Conservation (phyloP, 1,139 yeast species). For the Pichia sorboxylosa region DNA sequence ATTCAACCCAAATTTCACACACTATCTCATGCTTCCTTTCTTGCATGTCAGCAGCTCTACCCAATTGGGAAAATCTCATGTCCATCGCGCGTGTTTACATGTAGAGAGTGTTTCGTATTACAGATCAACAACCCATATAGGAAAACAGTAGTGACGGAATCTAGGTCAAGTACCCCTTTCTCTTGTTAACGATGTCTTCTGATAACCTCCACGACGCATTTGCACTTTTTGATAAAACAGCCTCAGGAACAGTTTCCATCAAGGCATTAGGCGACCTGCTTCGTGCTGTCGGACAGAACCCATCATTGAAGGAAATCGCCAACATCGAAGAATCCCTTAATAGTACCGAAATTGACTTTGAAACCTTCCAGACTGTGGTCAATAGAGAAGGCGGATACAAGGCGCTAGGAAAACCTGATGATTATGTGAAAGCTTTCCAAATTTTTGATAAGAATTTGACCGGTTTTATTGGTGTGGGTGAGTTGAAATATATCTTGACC, state of each 20-base stretch:
- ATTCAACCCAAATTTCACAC: too few species aligned
- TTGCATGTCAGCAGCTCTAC: too few species aligned
- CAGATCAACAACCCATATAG: too few species aligned
- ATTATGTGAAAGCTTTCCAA: slow-evolving; percentile 93
- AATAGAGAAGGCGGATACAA: slow-evolving; percentile 86
- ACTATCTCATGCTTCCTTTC: too few species aligned
- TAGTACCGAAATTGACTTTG: slow-evolving; percentile 48
- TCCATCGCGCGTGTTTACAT: too few species aligned
- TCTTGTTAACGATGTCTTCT: slow-evolving; percentile 6
- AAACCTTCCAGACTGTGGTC: slow-evolving; percentile 64
- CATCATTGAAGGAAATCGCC: slow-evolving; percentile 79
- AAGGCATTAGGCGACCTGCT: slow-evolving; percentile 86
- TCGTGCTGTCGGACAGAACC: slow-evolving; percentile 97
- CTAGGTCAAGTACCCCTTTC: too few species aligned
- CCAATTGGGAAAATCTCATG: too few species aligned
- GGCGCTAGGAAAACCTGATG: slow-evolving; percentile 89
- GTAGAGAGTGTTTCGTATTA: too few species aligned
- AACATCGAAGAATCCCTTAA: slow-evolving; percentile 46
- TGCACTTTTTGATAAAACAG: slow-evolving; percentile 92
- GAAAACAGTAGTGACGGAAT: too few species aligned
- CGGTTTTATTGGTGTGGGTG: slow-evolving; percentile 95
- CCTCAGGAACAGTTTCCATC: slow-evolving; percentile 84
- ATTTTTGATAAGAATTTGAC: slow-evolving; percentile 93
- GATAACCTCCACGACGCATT: slow-evolving; percentile 78
- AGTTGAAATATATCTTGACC: slow-evolving; percentile 84